phyloP scores from a whole-genome alignment of 345 rosid genomes.

The Pelargonium nanum region DNA sequence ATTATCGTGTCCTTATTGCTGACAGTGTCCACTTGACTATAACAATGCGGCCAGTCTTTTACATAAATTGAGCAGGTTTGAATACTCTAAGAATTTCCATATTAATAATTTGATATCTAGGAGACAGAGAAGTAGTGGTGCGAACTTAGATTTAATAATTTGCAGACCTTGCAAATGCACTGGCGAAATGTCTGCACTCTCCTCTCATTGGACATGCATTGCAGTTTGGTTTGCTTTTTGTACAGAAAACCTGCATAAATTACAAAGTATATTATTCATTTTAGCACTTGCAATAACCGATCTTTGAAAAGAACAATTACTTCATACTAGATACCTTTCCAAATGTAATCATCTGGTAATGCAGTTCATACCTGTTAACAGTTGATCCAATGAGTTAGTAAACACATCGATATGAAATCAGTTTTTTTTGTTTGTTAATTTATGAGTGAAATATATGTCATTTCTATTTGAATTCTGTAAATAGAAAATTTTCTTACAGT shows the following conservation, averaged over 20 bases:
- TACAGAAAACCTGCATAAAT: not conserved
- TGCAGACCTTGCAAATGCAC: constrained; percentile 1
- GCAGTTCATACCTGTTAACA: constrained; percentile 4
- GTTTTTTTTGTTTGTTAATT: not conserved
- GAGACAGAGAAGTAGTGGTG: not conserved
- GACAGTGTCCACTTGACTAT: too few relatives aligned
- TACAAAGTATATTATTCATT: too few relatives aligned
- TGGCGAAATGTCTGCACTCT: constrained; percentile 2
- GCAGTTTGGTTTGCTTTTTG: constrained; percentile 5
- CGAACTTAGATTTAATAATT: not conserved
- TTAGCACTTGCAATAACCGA: not conserved
- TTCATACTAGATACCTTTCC: not conserved
- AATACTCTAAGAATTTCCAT: not conserved
- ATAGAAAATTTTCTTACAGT: not conserved
- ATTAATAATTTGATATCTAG: too few relatives aligned
- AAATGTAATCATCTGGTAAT: constrained; percentile 5
- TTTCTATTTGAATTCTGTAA: not conserved
- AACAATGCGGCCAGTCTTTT: too few relatives aligned
- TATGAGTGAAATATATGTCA: not conserved
- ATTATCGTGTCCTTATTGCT: too few relatives aligned
- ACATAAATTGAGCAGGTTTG: too few relatives aligned
- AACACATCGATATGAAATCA: not conserved
- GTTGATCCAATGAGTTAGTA: not conserved
- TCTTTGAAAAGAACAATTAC: not conserved
- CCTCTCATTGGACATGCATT: constrained; percentile 1